These are phyloP conservation scores for Martensiomyces pterosporus DNA, from an alignment of 192 early-diverging fungal species.

Conservation along the genomic window DNA sequence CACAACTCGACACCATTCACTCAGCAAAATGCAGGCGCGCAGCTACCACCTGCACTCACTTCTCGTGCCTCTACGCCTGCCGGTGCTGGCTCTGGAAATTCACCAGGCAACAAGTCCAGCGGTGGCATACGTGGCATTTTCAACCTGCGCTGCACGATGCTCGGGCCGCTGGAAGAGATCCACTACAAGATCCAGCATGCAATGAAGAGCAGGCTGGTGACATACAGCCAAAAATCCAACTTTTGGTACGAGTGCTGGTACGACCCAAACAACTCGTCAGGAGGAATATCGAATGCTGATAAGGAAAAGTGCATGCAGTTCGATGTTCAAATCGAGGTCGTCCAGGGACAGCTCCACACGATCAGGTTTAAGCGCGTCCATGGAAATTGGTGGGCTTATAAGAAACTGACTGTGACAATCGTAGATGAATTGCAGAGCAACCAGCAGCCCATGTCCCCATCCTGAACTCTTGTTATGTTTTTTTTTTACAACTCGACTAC, in stretches of 20 bases:
- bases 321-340: slow-evolving; percentile 32
- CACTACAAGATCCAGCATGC: slow-evolving; percentile 28
- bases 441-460: no score
- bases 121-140: slow-evolving; percentile 35
- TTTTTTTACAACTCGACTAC: no score
- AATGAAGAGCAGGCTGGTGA: slow-evolving; percentile 31
- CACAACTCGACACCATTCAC: slow-evolving; percentile 12
- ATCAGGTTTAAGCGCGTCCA: slow-evolving; percentile 39
- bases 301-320: slow-evolving; percentile 36
- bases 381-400: slow-evolving; percentile 42
- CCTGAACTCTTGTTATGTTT: no score
- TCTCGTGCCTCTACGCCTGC: slow-evolving; percentile 28
- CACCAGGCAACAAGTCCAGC: slow-evolving; percentile 9
- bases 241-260: slow-evolving; percentile 21
- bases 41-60: slow-evolving; percentile 33
- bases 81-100: slow-evolving; percentile 1
- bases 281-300: no score
- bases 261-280: background rate
- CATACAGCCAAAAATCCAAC: slow-evolving; percentile 27
- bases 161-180: slow-evolving; percentile 37
- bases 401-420: slow-evolving; percentile 37
- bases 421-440: slow-evolving; percentile 34
- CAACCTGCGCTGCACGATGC: slow-evolving; percentile 37
- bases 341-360: slow-evolving; percentile 39
- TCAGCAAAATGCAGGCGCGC: slow-evolving; percentile 22